Evolutionary conservation across 1,284 basidiomycete genomes (phyloP), one percentile per base, ranked within the genome.

Genomic region (Heterobasidion irregulare): DNA sequence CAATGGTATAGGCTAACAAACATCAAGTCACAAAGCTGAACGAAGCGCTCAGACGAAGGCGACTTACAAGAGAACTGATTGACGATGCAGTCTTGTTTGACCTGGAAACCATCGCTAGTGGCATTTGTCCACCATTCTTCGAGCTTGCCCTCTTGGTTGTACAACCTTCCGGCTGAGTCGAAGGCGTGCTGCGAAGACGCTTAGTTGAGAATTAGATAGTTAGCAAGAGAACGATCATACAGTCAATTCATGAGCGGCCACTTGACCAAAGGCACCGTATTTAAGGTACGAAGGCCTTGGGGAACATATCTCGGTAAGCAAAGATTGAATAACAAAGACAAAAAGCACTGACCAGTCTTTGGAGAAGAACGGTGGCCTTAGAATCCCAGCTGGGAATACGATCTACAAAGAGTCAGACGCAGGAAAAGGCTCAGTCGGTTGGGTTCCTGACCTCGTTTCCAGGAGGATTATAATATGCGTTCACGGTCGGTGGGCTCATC

Each of bases 341-440:
- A 5, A 5, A 47, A 18, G 13, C 47, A 8, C 73, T 19, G 68
- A 90, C 92, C 93, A 97, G 57, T 84, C 75, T 55, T 82, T 75
- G 12, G 82, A 82, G 77, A 97, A 98, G 82, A 96, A 98, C 0
- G 94, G 94, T 2, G 91, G 86, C 64, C 89, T 92, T 46, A 98
- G 73, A 65, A 98, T 95, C 44, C 96, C 96, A 13, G 96, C 96
- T 4, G 96, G 95, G 77, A 99, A 98, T 15, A 95, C 92, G 57
- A 98, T 96, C 86, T 96, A 72, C 54, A 61, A 61, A 41, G 60
- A 64, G 18, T 46, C 54, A 49, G 49, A 2, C 8, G 41, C 13
- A 13, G 46, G 16, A 47, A 36, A 52, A n/a, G 8, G n/a, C 16
- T 48, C 16, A 26, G 26, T 26, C 26, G 26, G 26, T 26, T 26